phyloP scores from a whole-genome alignment of 2,329 filamentous ascomycete species.

The Metarhizium guizhouense region DNA sequence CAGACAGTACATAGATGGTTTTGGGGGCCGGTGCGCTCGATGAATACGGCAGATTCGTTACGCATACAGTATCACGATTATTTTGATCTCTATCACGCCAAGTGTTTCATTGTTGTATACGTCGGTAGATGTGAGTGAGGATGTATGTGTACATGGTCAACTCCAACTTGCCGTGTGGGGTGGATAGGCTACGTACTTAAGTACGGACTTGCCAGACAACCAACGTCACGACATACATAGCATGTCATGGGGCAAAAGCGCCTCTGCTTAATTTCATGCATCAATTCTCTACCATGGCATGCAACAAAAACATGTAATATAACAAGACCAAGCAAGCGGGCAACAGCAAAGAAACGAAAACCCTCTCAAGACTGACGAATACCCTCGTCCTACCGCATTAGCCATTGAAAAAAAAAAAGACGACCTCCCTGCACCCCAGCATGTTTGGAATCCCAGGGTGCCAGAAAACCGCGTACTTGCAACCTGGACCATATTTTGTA shows the following conservation, averaged over 20 bases:
- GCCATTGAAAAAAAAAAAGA: neutral
- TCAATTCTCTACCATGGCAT: neutral
- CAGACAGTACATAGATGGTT: neutral
- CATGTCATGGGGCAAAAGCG: too few relatives aligned
- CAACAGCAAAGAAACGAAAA: neutral
- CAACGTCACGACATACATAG: neutral
- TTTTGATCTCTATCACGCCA: too few relatives aligned
- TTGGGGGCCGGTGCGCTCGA: neutral
- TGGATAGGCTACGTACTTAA: too few relatives aligned
- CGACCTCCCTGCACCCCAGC: neutral
- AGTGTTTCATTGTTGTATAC: too few relatives aligned
- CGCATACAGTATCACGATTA: too few relatives aligned
- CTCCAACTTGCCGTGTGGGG: too few relatives aligned
- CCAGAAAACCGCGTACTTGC: neutral
- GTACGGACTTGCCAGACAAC: too few relatives aligned
- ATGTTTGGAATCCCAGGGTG: neutral
- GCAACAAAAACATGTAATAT: neutral
- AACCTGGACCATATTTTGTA: neutral
- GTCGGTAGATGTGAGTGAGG: too few relatives aligned
- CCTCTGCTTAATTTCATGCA: neutral
- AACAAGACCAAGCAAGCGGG: neutral
- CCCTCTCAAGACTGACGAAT: neutral
- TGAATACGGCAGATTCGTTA: too few relatives aligned
- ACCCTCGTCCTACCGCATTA: neutral
- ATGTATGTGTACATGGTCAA: too few relatives aligned